Conservation (phyloP, 176 grass and related monocot species). For the Areca catechu region DNA sequence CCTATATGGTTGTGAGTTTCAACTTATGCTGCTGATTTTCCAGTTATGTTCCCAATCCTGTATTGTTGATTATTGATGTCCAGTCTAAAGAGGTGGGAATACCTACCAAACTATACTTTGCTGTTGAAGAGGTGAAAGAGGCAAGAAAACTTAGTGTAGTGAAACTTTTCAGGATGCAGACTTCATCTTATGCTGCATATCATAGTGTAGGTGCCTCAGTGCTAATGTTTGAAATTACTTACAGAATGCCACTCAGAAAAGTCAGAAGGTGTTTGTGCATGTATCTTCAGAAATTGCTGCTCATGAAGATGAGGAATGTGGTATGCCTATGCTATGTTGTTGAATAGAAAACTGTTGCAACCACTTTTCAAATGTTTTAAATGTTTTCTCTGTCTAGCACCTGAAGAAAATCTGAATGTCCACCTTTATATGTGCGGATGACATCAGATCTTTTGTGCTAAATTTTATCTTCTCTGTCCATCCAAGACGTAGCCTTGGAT, state of each 20-base stretch:
- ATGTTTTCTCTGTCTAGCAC: too few relatives aligned
- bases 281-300: constrained; percentile 96
- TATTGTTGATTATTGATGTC: constrained; percentile 97
- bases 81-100: constrained; percentile 92
- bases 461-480: too few relatives aligned
- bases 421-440: too few relatives aligned
- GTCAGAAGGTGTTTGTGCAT: constrained; percentile 95
- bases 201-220: too few relatives aligned
- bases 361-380: too few relatives aligned
- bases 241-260: constrained; percentile 97
- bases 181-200: too few relatives aligned
- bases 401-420: too few relatives aligned
- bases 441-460: too few relatives aligned
- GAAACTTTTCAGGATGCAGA: too few relatives aligned
- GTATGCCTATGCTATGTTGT: constrained; percentile 23
- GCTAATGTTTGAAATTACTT: background rate
- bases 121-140: constrained; percentile 95
- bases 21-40: background rate
- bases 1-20: background rate
- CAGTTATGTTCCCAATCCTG: constrained; percentile 86
- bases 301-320: constrained; percentile 97
- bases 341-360: too few relatives aligned
- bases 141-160: constrained; percentile 9
- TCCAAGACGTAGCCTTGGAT: too few relatives aligned
- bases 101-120: constrained; percentile 88